Conservation (phyloP, 2,329 filamentous ascomycete species). For the Beauveria medogensis region DNA sequence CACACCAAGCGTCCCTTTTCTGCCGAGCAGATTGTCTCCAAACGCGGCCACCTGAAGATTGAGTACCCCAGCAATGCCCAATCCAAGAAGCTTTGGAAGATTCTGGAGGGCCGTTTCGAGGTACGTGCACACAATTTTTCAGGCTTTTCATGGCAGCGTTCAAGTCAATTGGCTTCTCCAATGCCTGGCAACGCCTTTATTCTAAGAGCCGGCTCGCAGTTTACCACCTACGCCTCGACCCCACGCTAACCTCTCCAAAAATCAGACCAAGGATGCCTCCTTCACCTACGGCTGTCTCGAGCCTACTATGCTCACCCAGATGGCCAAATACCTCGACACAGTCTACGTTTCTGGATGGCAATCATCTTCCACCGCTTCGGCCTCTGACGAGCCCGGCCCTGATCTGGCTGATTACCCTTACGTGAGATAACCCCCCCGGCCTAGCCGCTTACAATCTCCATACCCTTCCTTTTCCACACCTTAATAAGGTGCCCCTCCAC, state of each 20-base stretch:
- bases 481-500: slow-evolving; percentile 9
- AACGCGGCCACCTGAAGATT: slow-evolving; percentile 84
- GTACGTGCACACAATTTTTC: slow-evolving; percentile 37
- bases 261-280: slow-evolving; percentile 71
- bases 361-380: slow-evolving; percentile 90
- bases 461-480: slow-evolving; percentile 4
- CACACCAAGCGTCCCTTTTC: slow-evolving; percentile 89
- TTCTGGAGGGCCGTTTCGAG: slow-evolving; percentile 78
- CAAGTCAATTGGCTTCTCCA: background rate
- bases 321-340: slow-evolving; percentile 98
- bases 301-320: slow-evolving; percentile 97
- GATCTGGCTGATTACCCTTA: slow-evolving; percentile 98
- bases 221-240: background rate
- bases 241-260: background rate
- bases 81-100: slow-evolving; percentile 91
- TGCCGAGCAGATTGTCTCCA: slow-evolving; percentile 92
- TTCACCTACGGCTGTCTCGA: slow-evolving; percentile 97
- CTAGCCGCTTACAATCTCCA: slow-evolving; percentile 8
- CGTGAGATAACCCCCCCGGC: slow-evolving; percentile 33
- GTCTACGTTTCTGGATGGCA: slow-evolving; percentile 99
- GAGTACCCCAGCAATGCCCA: slow-evolving; percentile 84
- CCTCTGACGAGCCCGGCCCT: slow-evolving; percentile 90
- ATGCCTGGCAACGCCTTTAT: background rate
- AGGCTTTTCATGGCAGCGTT: background rate
- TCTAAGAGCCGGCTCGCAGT: background rate